phyloP scores from a whole-genome alignment of 495 filamentous ascomycete species.

The Darksidea phi region DNA sequence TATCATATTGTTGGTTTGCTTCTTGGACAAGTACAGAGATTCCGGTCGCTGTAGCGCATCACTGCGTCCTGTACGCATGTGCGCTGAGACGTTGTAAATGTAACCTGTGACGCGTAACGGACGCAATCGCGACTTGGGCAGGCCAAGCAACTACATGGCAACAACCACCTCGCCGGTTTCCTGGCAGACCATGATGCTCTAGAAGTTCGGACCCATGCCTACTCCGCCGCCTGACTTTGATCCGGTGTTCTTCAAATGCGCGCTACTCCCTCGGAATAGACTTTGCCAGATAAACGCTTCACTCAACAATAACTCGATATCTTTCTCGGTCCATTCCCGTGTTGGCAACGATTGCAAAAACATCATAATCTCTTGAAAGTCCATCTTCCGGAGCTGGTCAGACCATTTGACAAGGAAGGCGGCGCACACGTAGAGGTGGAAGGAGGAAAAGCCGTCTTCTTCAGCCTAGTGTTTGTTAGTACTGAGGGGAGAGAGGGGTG shows the following conservation, averaged over 20 bases:
- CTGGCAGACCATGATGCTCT: background rate
- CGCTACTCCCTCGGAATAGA: constrained; percentile 81
- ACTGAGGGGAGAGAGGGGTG: background rate
- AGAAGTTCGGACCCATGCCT: constrained; percentile 37
- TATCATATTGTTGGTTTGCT: no score
- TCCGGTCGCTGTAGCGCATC: no score
- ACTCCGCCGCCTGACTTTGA: constrained; percentile 25
- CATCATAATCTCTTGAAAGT: constrained; percentile 98
- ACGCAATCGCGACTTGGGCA: no score
- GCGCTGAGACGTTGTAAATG: background rate
- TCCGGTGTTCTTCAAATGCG: constrained; percentile 59
- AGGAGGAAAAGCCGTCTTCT: constrained; percentile 96
- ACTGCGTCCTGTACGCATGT: no score
- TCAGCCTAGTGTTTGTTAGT: constrained; percentile 63
- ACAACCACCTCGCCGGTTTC: background rate
- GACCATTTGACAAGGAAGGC: constrained; percentile 99
- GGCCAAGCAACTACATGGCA: no score
- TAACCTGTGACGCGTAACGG: background rate
- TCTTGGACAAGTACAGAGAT: no score
- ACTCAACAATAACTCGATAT: constrained; percentile 90
- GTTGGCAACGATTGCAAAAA: constrained; percentile 94
- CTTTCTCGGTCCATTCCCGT: constrained; percentile 94
- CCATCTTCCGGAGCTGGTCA: constrained; percentile 91
- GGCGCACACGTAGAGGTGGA: constrained; percentile 97
- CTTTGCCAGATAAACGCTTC: constrained; percentile 97